Conservation (phyloP, 441 rosid species). For the Aleurites moluccanus region DNA sequence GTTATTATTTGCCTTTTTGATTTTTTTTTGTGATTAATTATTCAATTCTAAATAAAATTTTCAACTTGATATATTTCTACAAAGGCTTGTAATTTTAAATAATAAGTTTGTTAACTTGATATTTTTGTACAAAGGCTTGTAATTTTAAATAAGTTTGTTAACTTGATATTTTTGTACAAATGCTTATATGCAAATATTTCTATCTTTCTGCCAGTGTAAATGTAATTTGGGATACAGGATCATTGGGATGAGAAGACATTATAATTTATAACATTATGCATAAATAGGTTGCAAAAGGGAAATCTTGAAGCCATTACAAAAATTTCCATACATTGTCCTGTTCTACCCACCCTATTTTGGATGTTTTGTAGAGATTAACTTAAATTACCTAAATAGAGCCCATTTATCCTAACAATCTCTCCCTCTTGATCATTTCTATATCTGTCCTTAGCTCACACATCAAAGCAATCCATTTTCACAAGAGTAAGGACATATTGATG, state of each 20-base stretch:
- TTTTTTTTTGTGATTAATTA: neutral
- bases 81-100: neutral
- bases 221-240: neutral
- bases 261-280: neutral
- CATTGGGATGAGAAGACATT: neutral
- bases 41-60: neutral
- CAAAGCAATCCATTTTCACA: neutral
- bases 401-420: neutral
- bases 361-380: neutral
- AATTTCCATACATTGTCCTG: neutral
- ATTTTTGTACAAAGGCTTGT: neutral
- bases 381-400: neutral
- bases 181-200: neutral
- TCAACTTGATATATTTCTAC: neutral
- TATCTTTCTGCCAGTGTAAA: neutral
- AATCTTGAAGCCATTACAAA: neutral
- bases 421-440: neutral
- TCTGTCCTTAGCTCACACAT: neutral
- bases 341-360: neutral
- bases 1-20: neutral
- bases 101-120: too few relatives aligned
- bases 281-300: neutral
- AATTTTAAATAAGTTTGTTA: neutral
- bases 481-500: neutral
- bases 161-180: neutral